Conservation (phyloP, 2,329 filamentous ascomycete genomes). For the Zymoseptoria pseudotritici region DNA sequence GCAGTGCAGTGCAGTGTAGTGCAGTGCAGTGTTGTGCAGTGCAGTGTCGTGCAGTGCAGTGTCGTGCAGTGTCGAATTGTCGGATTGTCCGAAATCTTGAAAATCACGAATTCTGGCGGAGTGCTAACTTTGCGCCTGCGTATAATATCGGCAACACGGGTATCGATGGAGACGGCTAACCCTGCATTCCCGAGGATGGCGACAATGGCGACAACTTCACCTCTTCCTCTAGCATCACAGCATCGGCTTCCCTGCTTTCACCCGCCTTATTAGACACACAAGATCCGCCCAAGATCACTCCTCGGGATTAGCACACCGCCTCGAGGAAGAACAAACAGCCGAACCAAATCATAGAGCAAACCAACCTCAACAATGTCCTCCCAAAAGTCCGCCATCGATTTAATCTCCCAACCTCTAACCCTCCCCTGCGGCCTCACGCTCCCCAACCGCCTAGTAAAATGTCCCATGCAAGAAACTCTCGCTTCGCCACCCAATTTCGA, state of each 20-base stretch:
- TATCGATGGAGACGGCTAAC: not conserved
- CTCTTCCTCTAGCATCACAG: not conserved
- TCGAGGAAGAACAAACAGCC: not conserved
- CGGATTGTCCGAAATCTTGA: too few relatives aligned
- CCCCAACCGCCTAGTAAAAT: constrained; percentile 37
- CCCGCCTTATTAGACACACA: not conserved
- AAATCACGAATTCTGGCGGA: too few relatives aligned
- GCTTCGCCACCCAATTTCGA: constrained; percentile 27
- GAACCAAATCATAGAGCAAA: not conserved
- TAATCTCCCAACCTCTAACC: constrained; percentile 18
- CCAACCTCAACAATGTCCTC: not conserved
- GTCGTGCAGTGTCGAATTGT: too few relatives aligned
- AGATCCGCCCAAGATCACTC: not conserved
- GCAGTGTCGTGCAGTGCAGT: too few relatives aligned
- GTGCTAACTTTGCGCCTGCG: too few relatives aligned
- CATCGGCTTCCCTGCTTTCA: not conserved
- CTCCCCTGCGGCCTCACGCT: constrained; percentile 27
- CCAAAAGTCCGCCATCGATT: constrained; percentile 9
- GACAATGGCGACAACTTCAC: not conserved
- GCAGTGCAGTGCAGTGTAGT: too few relatives aligned
- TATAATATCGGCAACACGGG: not conserved
- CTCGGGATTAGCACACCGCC: not conserved
- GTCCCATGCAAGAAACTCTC: constrained; percentile 38
- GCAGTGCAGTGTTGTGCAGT: too few relatives aligned
- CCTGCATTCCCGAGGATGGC: not conserved